These are phyloP conservation scores for Globisporangium radiosum DNA, from an alignment of 352 stramenopile genomes.

Conservation along the genomic window DNA sequence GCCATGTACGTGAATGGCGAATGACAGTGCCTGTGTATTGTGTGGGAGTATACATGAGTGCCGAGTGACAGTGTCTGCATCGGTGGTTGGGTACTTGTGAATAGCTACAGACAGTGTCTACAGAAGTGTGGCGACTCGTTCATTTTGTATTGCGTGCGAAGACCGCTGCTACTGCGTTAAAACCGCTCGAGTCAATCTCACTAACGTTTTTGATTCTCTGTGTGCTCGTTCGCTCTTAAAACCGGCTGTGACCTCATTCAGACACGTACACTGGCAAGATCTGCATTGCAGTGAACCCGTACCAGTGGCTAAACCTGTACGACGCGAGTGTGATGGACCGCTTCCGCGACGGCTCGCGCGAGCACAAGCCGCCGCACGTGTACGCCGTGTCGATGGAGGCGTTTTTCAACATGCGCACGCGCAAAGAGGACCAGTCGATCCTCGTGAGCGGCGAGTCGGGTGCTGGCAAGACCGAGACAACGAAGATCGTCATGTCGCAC, in stretches of 20 bases:
- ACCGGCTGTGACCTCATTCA: slow-evolving; percentile 5
- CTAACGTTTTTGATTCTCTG: not conserved
- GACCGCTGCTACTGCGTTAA: no score
- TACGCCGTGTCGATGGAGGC: slow-evolving; percentile 85
- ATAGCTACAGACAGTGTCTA: no score
- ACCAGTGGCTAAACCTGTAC: slow-evolving; percentile 84
- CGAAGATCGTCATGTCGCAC: slow-evolving; percentile 95
- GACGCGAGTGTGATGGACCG: slow-evolving; percentile 58
- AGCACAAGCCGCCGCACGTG: slow-evolving; percentile 75
- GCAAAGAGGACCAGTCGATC: slow-evolving; percentile 90
- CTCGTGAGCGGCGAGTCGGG: slow-evolving; percentile 93
- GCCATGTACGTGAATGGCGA: slow-evolving; percentile 42
- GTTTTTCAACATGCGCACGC: slow-evolving; percentile 73
- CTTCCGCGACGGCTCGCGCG: slow-evolving; percentile 68
- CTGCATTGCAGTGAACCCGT: slow-evolving; percentile 86
- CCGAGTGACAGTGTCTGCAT: not conserved
- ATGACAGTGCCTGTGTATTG: no score
- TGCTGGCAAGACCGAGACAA: slow-evolving; percentile 95
- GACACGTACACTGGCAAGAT: slow-evolving; percentile 86
- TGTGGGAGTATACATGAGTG: no score
- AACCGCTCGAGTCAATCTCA: no score
- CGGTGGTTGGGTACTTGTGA: not conserved
- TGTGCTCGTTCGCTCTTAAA: not conserved
- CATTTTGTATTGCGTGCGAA: no score
- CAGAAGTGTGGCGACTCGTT: no score